Evolutionary conservation across 2,329 filamentous ascomycete species (phyloP).

Genomic region (Cladorrhinum sp.): DNA sequence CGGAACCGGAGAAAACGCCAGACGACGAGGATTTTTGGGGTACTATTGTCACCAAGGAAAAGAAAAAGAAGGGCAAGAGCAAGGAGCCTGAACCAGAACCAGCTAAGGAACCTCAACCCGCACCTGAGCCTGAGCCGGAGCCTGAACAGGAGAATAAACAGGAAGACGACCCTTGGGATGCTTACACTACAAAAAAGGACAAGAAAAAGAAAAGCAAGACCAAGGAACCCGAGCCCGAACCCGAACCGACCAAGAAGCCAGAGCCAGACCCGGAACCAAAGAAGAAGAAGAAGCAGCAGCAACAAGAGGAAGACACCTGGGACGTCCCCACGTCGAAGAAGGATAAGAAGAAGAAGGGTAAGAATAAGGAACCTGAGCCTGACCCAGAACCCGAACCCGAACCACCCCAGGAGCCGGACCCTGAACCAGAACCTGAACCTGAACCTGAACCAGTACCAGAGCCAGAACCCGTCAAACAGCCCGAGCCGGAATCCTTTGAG

Average conservation of each 20-base stretch:
- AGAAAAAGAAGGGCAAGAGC: slow-evolving; percentile 28
- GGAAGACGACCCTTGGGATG: slow-evolving; percentile 32
- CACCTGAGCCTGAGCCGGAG: slow-evolving; percentile 36
- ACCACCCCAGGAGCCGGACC: slow-evolving; percentile 4
- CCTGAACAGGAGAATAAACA: slow-evolving; percentile 38
- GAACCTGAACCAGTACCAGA: slow-evolving; percentile 36
- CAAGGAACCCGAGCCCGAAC: slow-evolving; percentile 11
- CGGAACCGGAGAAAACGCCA: slow-evolving; percentile 25
- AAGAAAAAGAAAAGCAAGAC: slow-evolving; percentile 31
- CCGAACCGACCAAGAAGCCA: background rate
- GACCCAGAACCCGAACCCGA: slow-evolving; percentile 9
- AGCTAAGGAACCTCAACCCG: slow-evolving; percentile 28
- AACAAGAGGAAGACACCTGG: background rate
- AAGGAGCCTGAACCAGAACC: slow-evolving; percentile 19
- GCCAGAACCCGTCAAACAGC: slow-evolving; percentile 25
- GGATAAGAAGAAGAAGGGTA: slow-evolving; percentile 30
- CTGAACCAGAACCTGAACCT: slow-evolving; percentile 24
- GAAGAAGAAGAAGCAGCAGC: background rate
- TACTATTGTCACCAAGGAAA: slow-evolving; percentile 24
- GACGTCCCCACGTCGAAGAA: slow-evolving; percentile 16
- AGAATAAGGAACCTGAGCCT: slow-evolving; percentile 14
- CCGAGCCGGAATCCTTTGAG: slow-evolving; percentile 19
- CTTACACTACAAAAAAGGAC: slow-evolving; percentile 18
- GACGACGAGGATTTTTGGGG: slow-evolving; percentile 26
- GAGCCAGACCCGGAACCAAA: background rate